phyloP scores from a whole-genome alignment of 306 rosid species.

The Citrullus mucosospermus region DNA sequence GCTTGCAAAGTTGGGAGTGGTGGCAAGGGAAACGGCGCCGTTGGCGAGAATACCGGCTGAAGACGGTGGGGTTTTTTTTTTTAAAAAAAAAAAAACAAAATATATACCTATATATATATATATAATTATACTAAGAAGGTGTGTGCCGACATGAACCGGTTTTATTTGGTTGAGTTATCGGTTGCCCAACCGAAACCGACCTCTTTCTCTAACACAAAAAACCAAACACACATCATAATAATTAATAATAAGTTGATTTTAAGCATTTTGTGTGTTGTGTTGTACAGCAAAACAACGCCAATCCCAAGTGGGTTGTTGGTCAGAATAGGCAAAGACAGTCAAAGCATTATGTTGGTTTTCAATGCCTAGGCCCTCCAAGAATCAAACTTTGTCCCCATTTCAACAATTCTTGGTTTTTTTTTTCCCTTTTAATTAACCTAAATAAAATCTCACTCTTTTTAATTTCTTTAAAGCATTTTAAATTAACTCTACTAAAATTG shows the following conservation, averaged over 20 bases:
- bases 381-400: conserved; percentile 8
- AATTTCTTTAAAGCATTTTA: not conserved
- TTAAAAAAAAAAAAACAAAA: too few relatives aligned
- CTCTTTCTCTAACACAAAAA: not conserved
- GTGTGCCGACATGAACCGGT: conserved; percentile 8
- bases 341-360: not conserved
- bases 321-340: not conserved
- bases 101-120: too few relatives aligned
- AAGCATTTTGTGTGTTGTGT: not conserved
- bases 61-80: not conserved
- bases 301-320: conserved; percentile 7
- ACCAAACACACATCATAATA: too few relatives aligned
- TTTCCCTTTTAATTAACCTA: not conserved
- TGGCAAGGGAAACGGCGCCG: conserved; percentile 1
- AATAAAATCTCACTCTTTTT: not conserved
- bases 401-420: not conserved
- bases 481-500: not conserved
- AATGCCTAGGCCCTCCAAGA: not conserved
- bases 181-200: not conserved
- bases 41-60: conserved; percentile 6
- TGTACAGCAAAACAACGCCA: not conserved
- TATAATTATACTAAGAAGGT: too few relatives aligned
- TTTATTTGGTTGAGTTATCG: not conserved
- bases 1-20: not conserved
- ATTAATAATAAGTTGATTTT: not conserved